A percentile compares a stretch with the other conserved stretches of the same genome.
phyloP scores from a whole-genome alignment of 148 eudicot genomes.

The Rheum nobile region DNA sequence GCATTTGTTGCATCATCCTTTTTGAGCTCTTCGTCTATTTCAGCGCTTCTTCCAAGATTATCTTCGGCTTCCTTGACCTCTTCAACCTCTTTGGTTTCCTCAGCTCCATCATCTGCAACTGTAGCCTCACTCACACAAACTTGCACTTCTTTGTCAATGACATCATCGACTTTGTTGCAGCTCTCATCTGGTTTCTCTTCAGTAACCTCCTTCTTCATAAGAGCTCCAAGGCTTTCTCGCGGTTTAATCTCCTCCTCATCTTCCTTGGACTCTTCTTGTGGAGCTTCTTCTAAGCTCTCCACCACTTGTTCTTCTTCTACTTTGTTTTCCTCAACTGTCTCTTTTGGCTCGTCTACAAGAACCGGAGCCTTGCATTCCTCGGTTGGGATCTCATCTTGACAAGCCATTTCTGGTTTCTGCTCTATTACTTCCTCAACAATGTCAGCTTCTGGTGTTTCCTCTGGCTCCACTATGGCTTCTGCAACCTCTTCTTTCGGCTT shows the following conservation, averaged over 20 bases:
- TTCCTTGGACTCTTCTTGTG: conserved; percentile 8
- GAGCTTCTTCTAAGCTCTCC: no score
- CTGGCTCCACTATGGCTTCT: conserved; percentile 4
- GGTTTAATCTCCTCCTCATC: conserved; percentile 15
- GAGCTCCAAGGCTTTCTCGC: conserved; percentile 13
- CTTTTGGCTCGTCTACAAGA: background rate
- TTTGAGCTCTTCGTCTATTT: background rate
- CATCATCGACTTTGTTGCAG: background rate
- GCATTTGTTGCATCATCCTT: conserved; percentile 20
- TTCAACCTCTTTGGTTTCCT: conserved; percentile 11
- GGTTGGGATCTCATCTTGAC: conserved; percentile 5
- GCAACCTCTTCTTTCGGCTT: conserved; percentile 1
- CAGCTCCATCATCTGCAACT: conserved; percentile 5
- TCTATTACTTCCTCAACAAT: background rate
- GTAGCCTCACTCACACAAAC: background rate
- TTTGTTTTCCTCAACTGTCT: conserved; percentile 1
- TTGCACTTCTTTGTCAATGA: conserved; percentile 8
- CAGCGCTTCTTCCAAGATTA: conserved; percentile 1
- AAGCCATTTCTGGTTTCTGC: conserved; percentile 2
- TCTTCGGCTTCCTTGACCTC: conserved; percentile 19
- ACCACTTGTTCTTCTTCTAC: conserved; percentile 11
- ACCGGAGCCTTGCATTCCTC: conserved; percentile 12
- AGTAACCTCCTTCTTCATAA: conserved; percentile 12
- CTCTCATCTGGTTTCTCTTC: conserved; percentile 11
- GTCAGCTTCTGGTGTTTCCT: conserved; percentile 9